Evolutionary conservation across 2,329 filamentous ascomycete genomes (phyloP).

Genomic region (Spiromastix sp.): DNA sequence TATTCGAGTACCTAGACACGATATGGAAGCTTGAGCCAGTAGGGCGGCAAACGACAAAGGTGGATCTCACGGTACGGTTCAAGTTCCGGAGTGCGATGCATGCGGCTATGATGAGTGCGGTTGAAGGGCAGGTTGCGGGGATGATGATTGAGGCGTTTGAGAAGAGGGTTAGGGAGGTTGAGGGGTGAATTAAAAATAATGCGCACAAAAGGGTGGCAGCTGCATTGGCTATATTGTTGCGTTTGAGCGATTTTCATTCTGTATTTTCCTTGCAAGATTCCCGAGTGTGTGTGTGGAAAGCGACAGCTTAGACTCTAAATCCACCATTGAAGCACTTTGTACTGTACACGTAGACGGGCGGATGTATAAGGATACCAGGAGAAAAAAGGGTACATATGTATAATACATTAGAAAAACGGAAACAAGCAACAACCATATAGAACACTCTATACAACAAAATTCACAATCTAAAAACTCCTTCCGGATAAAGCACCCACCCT

Average conservation of each 20-base stretch:
- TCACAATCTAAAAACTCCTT: background rate
- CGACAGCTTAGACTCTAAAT: too few species aligned
- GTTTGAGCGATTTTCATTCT: background rate
- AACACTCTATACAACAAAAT: background rate
- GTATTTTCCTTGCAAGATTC: background rate
- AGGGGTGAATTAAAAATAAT: slow-evolving; percentile 23
- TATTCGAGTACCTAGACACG: slow-evolving; percentile 36
- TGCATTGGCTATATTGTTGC: background rate
- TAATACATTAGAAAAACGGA: slow-evolving; percentile 7
- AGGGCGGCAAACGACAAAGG: slow-evolving; percentile 49
- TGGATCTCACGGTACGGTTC: slow-evolving; percentile 67
- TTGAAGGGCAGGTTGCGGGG: slow-evolving; percentile 73
- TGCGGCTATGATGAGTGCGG: slow-evolving; percentile 65
- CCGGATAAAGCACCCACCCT: too few species aligned
- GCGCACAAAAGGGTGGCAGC: background rate
- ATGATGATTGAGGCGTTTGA: slow-evolving; percentile 94
- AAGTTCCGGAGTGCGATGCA: slow-evolving; percentile 86
- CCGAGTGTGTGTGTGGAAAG: too few species aligned
- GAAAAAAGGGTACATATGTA: slow-evolving; percentile 5
- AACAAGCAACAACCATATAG: slow-evolving; percentile 1
- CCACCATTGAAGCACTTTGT: too few species aligned
- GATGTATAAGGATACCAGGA: too few species aligned
- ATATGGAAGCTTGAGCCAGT: slow-evolving; percentile 33
- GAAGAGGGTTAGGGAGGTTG: slow-evolving; percentile 56
- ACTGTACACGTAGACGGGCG: too few species aligned